Evolutionary conservation across 1,284 basidiomycete genomes (phyloP).

Genomic region (Apiotrichum gamsii): DNA sequence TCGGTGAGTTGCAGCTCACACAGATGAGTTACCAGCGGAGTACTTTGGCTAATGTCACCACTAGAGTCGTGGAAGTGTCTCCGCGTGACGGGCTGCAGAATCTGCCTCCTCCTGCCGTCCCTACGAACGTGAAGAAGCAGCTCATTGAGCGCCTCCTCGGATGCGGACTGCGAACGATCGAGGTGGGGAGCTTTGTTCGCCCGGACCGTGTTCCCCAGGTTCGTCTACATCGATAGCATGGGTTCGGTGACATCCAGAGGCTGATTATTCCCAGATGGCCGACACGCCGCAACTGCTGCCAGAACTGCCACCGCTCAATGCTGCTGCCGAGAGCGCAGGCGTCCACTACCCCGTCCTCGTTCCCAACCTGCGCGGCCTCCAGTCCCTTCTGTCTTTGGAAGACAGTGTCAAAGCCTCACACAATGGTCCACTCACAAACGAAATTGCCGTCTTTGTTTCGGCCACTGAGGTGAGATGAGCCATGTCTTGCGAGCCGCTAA

Average conservation of each 20-base stretch:
- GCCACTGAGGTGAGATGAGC: slow-evolving; percentile 60
- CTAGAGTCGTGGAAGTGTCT: slow-evolving; percentile 72
- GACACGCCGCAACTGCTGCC: slow-evolving; percentile 59
- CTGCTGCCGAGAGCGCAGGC: slow-evolving; percentile 47
- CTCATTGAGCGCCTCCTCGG: slow-evolving; percentile 68
- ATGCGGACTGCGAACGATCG: slow-evolving; percentile 69
- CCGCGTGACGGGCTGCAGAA: slow-evolving; percentile 93
- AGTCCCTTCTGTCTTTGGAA: slow-evolving; percentile 55
- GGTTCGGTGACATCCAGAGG: slow-evolving; percentile 84
- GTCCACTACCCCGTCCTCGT: slow-evolving; percentile 77
- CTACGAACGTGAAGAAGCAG: slow-evolving; percentile 69
- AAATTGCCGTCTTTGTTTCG: slow-evolving; percentile 84
- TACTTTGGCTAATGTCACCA: slow-evolving; percentile 31
- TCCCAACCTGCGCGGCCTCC: slow-evolving; percentile 73
- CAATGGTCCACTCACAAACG: slow-evolving; percentile 55
- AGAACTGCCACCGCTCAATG: slow-evolving; percentile 15
- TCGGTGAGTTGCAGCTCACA: neutral
- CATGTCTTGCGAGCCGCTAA: neutral
- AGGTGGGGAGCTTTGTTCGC: slow-evolving; percentile 87
- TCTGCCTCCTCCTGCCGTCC: slow-evolving; percentile 63
- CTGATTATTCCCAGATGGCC: slow-evolving; percentile 93
- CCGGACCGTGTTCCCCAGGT: slow-evolving; percentile 91
- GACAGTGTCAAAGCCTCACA: slow-evolving; percentile 16
- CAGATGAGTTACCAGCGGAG: slow-evolving; percentile 19
- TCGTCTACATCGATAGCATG: slow-evolving; percentile 48